phyloP scores from a whole-genome alignment of 1,284 basidiomycete genomes.

The Schizopora paradoxa region DNA sequence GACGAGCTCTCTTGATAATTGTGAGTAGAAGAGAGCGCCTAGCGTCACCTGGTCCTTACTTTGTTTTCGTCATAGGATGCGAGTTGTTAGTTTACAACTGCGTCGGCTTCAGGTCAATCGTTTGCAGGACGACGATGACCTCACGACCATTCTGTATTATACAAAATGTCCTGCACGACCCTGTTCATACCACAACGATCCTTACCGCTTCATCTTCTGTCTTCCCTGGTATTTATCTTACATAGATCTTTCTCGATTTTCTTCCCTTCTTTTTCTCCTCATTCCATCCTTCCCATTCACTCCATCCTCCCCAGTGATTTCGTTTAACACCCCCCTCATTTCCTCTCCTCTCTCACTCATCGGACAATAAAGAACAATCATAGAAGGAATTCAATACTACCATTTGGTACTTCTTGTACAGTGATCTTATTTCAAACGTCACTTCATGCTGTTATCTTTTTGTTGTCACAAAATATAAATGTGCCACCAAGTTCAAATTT shows the following conservation, averaged over 20 bases:
- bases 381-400: too few species aligned
- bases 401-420: too few species aligned
- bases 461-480: too few species aligned
- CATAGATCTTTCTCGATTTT: background rate
- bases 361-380: too few species aligned
- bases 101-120: background rate
- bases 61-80: background rate
- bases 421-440: too few species aligned
- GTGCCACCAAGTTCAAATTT: too few species aligned
- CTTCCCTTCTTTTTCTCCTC: conserved; percentile 3
- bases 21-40: background rate
- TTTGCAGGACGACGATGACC: background rate
- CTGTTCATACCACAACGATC: background rate
- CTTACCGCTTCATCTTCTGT: background rate
- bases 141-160: background rate
- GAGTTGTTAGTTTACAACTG: background rate
- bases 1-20: background rate
- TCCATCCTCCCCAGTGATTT: background rate
- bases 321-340: too few species aligned
- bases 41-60: background rate
- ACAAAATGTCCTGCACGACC: background rate
- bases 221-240: background rate
- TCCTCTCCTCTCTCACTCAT: too few species aligned
- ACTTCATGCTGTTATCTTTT: too few species aligned
- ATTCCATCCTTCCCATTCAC: background rate